phyloP scores from a whole-genome alignment of 495 filamentous ascomycete genomes.

The Mycothermus thermophilus region DNA sequence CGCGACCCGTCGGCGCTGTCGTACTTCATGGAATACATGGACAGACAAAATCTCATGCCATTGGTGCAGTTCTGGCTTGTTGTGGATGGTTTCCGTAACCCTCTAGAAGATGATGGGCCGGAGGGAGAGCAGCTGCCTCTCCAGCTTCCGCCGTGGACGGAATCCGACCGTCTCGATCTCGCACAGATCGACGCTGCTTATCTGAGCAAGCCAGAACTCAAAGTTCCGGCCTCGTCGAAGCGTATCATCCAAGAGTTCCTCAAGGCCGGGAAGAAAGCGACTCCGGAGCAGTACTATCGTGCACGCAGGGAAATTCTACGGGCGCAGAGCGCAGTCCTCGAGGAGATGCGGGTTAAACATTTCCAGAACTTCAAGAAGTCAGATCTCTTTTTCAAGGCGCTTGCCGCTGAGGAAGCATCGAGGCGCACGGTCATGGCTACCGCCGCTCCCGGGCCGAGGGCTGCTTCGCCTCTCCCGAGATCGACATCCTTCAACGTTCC shows the following conservation, averaged over 20 bases:
- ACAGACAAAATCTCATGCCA: slow-evolving; percentile 71
- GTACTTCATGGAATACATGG: slow-evolving; percentile 99
- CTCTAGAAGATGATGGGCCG: slow-evolving; percentile 72
- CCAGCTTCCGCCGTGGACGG: slow-evolving; percentile 57
- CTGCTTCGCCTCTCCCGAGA: slow-evolving; percentile 18
- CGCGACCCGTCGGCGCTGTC: slow-evolving; percentile 80
- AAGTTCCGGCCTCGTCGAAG: slow-evolving; percentile 54
- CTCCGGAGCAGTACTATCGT: slow-evolving; percentile 64
- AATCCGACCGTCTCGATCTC: slow-evolving; percentile 75
- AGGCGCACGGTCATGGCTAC: slow-evolving; percentile 19
- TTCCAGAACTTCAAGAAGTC: slow-evolving; percentile 81
- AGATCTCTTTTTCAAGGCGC: slow-evolving; percentile 87
- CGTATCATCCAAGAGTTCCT: slow-evolving; percentile 63
- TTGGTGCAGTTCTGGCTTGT: slow-evolving; percentile 98
- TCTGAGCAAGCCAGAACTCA: slow-evolving; percentile 66
- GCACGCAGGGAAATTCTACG: slow-evolving; percentile 70
- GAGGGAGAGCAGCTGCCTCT: slow-evolving; percentile 51
- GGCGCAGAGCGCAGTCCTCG: slow-evolving; percentile 69
- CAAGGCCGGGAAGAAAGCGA: slow-evolving; percentile 58
- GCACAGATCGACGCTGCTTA: slow-evolving; percentile 84
- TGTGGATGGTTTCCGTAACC: slow-evolving; percentile 93
- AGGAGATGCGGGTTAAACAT: slow-evolving; percentile 65
- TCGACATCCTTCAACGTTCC: slow-evolving; percentile 20
- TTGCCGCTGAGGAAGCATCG: slow-evolving; percentile 74
- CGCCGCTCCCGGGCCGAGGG: slow-evolving; percentile 15